Percentiles rank a stretch among this genome's conserved stretches.
phyloP scores from a whole-genome alignment of 192 early-diverging fungal genomes.

The Coemansia pectinata region DNA sequence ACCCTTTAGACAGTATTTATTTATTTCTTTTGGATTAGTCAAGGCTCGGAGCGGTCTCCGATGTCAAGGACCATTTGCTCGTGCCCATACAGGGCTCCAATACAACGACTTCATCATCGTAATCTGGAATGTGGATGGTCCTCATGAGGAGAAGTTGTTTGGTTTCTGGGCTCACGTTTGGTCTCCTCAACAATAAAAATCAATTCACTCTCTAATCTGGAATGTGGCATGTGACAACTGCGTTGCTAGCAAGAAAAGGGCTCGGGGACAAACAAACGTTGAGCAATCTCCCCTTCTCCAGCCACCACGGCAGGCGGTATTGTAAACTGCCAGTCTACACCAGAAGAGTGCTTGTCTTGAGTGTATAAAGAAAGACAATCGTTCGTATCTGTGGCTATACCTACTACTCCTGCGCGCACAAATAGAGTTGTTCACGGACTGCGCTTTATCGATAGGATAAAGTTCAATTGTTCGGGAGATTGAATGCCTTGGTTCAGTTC shows the following conservation, averaged over 20 bases:
- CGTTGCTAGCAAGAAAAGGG: background rate
- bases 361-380: background rate
- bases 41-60: too few species aligned
- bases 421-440: background rate
- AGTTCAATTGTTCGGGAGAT: background rate
- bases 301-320: background rate
- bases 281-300: background rate
- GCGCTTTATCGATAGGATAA: background rate
- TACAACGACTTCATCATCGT: too few species aligned
- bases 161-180: too few species aligned
- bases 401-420: background rate
- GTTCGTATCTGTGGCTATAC: background rate
- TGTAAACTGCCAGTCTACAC: background rate
- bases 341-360: background rate
- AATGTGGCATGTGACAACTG: background rate
- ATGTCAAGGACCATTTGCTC: too few species aligned
- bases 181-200: too few species aligned
- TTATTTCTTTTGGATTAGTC: too few species aligned
- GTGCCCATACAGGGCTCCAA: too few species aligned
- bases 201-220: background rate
- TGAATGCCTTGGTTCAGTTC: background rate
- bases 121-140: too few species aligned
- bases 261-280: background rate
- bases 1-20: too few species aligned
- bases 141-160: too few species aligned